A percentile compares a stretch with the other conserved stretches of the same genome.
Conservation (phyloP, 176 grass and related monocot genomes). For the Ananas comosus region DNA sequence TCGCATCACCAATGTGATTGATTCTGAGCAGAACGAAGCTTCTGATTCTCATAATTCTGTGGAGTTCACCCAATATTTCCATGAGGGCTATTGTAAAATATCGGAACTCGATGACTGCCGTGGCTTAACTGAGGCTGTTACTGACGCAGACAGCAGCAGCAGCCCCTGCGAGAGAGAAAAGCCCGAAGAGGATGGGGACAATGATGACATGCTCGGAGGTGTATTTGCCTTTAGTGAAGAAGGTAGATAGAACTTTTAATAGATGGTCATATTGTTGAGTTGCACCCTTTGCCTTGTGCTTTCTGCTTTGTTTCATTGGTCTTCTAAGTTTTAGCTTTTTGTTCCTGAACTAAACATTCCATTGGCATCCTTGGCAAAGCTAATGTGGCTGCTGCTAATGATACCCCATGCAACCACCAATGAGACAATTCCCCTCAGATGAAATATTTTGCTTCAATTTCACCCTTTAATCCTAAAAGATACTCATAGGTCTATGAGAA, state of each 20-base stretch:
- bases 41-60: slow-evolving; percentile 57
- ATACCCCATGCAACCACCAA: too few relatives aligned
- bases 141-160: slow-evolving; percentile 98
- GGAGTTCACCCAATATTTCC: slow-evolving; percentile 94
- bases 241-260: slow-evolving; percentile 41
- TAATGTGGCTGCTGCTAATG: too few relatives aligned
- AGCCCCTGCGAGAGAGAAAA: slow-evolving; percentile 99
- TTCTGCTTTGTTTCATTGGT: too few relatives aligned
- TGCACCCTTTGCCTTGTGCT: not conserved
- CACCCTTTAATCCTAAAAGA: too few relatives aligned
- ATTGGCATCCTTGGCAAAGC: too few relatives aligned
- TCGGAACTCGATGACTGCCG: slow-evolving; percentile 98
- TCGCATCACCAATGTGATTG: slow-evolving; percentile 13
- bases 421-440: too few relatives aligned
- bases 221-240: slow-evolving; percentile 99
- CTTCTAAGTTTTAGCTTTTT: too few relatives aligned
- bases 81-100: slow-evolving; percentile 99
- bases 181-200: slow-evolving; percentile 94
- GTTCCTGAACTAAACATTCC: too few relatives aligned
- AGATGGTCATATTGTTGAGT: not conserved
- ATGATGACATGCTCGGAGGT: slow-evolving; percentile 89
- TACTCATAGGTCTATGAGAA: too few relatives aligned
- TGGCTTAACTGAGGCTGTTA: slow-evolving; percentile 99
- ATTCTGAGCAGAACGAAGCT: slow-evolving; percentile 40
- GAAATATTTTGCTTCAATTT: too few relatives aligned